Evolutionary conservation across 2,329 filamentous ascomycete species (phyloP).

Genomic region (Cyclaneusma minus): DNA sequence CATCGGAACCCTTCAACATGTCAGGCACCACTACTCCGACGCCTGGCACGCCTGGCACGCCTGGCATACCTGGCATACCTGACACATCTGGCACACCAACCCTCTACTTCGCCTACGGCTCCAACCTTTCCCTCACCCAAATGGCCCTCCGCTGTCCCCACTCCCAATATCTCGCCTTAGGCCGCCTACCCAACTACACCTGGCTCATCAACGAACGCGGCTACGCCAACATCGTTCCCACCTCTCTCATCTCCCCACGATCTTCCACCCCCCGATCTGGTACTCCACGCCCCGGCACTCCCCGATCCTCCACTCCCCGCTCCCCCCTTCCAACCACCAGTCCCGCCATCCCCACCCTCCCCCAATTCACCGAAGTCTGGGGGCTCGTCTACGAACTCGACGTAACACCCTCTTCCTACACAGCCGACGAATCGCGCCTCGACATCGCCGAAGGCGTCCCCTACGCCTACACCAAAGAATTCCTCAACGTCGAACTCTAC

Average conservation of each 20-base stretch:
- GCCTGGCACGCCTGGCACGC: too few species aligned
- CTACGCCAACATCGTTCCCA: constrained; percentile 53
- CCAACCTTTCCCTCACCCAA: constrained; percentile 50
- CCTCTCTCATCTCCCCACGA: too few species aligned
- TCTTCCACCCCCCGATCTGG: too few species aligned
- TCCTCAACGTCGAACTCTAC: constrained; percentile 25
- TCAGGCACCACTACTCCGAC: too few species aligned
- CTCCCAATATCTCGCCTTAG: constrained; percentile 32
- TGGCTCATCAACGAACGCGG: constrained; percentile 55
- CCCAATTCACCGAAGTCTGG: neutral
- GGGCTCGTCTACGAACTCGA: constrained; percentile 36
- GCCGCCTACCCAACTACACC: constrained; percentile 35
- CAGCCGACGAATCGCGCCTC: constrained; percentile 32
- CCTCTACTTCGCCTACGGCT: constrained; percentile 59
- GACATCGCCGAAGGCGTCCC: constrained; percentile 49
- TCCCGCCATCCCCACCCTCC: constrained; percentile 5
- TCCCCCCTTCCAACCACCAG: constrained; percentile 2
- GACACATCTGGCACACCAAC: too few species aligned
- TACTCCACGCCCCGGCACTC: neutral
- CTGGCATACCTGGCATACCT: too few species aligned
- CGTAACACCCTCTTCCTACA: constrained; percentile 33
- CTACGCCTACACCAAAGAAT: constrained; percentile 39
- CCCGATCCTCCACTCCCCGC: constrained; percentile 2
- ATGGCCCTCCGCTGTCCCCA: constrained; percentile 45
- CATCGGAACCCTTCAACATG: too few species aligned